A percentile compares a stretch with the other conserved stretches of the same genome.
These are phyloP conservation scores for Wickerhamiella kurtzmanii DNA, from an alignment of 805 yeast species.

Conservation along the genomic window DNA sequence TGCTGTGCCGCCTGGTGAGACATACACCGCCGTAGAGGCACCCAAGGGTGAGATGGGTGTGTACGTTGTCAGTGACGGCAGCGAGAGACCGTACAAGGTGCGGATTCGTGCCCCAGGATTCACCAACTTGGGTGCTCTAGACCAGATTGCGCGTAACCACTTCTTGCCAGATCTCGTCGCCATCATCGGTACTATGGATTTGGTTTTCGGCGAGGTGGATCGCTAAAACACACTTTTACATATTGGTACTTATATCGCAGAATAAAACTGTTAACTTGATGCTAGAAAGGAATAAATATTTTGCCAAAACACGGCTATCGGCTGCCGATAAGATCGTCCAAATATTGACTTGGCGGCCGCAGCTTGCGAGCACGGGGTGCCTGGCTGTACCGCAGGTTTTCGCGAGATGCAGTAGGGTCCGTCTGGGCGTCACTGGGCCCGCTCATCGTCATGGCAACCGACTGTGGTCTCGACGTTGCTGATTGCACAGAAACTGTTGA, in stretches of 20 bases:
- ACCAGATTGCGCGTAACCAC: constrained; percentile 74
- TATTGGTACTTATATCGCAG: neutral
- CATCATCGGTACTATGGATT: constrained; percentile 88
- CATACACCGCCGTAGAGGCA: constrained; percentile 83
- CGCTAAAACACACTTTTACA: constrained; percentile 36
- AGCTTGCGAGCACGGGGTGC: constrained; percentile 9
- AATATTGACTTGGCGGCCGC: constrained; percentile 28
- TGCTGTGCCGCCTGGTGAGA: constrained; percentile 81
- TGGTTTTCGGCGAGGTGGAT: constrained; percentile 89
- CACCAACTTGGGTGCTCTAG: constrained; percentile 80
- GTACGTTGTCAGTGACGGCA: constrained; percentile 75
- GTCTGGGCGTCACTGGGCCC: constrained; percentile 1
- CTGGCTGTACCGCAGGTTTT: neutral
- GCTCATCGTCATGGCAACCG: constrained; percentile 11
- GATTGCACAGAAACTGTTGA: neutral
- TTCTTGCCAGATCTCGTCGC: constrained; percentile 87
- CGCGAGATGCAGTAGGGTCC: neutral
- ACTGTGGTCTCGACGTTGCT: constrained; percentile 4
- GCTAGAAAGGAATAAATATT: neutral
- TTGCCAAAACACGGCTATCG: neutral
- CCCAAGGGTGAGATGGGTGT: constrained; percentile 95
- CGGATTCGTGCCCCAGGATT: constrained; percentile 92
- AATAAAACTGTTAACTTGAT: neutral
- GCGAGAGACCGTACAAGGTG: constrained; percentile 84
- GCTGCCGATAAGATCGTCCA: constrained; percentile 25